phyloP scores from a whole-genome alignment of 495 filamentous ascomycete species.

The Penicillium canescens region DNA sequence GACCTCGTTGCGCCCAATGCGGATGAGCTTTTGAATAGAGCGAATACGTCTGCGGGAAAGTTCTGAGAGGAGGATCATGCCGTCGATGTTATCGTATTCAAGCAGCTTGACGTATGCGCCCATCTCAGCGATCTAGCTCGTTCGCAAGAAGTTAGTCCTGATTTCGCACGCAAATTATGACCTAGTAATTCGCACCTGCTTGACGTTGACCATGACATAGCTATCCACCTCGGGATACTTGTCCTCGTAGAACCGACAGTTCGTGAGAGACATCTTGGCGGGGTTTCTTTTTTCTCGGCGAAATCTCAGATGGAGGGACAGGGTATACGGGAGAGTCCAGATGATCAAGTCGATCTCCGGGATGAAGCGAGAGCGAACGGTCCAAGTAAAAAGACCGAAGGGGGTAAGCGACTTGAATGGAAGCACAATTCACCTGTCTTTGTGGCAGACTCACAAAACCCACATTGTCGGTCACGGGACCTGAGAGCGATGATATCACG shows the following conservation, averaged over 20 bases:
- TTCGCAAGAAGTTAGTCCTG: slow-evolving; percentile 9
- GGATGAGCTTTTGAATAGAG: slow-evolving; percentile 98
- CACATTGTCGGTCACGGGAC: slow-evolving; percentile 31
- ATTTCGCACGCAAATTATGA: neutral
- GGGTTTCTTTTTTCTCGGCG: slow-evolving; percentile 41
- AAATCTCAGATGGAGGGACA: slow-evolving; percentile 13
- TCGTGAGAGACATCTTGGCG: slow-evolving; percentile 90
- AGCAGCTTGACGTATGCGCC: slow-evolving; percentile 98
- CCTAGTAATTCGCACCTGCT: slow-evolving; percentile 63
- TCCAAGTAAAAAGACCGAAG: slow-evolving; percentile 7
- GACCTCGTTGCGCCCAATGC: slow-evolving; percentile 95
- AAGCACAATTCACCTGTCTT: slow-evolving; percentile 41
- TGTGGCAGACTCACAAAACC: slow-evolving; percentile 50
- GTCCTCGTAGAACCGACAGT: slow-evolving; percentile 98
- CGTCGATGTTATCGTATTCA: slow-evolving; percentile 99
- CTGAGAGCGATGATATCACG: slow-evolving; percentile 12
- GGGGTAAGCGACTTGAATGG: slow-evolving; percentile 16
- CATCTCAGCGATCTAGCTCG: slow-evolving; percentile 91
- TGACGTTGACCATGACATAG: slow-evolving; percentile 99
- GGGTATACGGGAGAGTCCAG: slow-evolving; percentile 21
- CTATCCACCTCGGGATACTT: slow-evolving; percentile 98
- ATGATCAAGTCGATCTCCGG: slow-evolving; percentile 6
- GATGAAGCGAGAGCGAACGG: slow-evolving; percentile 8
- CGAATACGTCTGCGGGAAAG: slow-evolving; percentile 94
- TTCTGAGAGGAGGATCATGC: slow-evolving; percentile 98